Evolutionary conservation across 2,329 filamentous ascomycete species (phyloP), one percentile per base, ranked within the genome.

Genomic region (Exophiala sideris): DNA sequence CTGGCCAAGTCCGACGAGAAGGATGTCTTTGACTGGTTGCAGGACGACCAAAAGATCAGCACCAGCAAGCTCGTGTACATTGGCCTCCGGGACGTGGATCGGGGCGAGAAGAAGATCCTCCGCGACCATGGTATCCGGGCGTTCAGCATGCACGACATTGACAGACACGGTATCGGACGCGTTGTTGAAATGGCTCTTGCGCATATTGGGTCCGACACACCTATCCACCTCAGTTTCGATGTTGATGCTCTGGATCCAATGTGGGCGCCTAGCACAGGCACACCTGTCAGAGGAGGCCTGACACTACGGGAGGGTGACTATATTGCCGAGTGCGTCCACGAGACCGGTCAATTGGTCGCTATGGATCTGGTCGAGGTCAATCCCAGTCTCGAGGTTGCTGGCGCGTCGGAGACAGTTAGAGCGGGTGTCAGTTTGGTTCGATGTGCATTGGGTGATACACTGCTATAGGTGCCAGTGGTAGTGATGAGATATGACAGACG

Each of bases 171-270:
- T 44, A 99, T 99, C 66, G 94, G 94, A 51, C 87, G 87, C 62
- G 90, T 99, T 61, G 91, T 99, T 76, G 94, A 97, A 67, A 95
- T 96, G 92, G 92, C 92, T n/a, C 80, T 99, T 49, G 92, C 87
- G 32, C 91, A 96, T 77, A 95, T 97, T 62, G 94, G 94, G 64
- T 83, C 79, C 67, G 94, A 97, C 70, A 96, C 91, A 0, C 94
- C 94, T 39, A 96, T 99, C 68, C 94, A 99, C 73, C 82, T 99
- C 56, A 95, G 90, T 35, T 97, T 99, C 66, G 94, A 99, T 70
- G 90, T 99, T 63, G 94, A 99, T 71, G 94, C 91, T 20, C 81
- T 97, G 56, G 94, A 99, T 71, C 94, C 94, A 24, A 87, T 91
- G 80, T 96, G 90, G 87, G 94, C 94, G 36, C 94, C 94, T 20